Evolutionary conservation across 768 basidiomycete species (phyloP), one percentile per base, ranked within the genome.

Genomic region (Russula brevipes): DNA sequence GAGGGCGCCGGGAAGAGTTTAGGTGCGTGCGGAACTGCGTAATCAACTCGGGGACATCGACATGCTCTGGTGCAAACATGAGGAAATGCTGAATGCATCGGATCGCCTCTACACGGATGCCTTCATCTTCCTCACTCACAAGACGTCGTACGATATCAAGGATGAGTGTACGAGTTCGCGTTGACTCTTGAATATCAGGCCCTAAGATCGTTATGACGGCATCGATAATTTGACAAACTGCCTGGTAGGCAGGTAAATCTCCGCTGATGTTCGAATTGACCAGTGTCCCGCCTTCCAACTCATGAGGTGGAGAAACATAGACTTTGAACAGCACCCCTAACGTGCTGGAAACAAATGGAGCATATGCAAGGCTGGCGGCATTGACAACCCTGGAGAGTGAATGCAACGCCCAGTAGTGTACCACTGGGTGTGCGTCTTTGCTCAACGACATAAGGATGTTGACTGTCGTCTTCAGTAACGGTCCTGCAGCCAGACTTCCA

Each of bases 81-180:
- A 98, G 81, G 78, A 97, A 88, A 72, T 98, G 96, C 69, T 98
- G 96, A 11, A 94, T 87, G 73, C 94, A 96, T 74, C 89, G 91
- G 74, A 98, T 95, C 2, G 94, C 94, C 73, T 98, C 94, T 2
- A 98, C 91, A 42, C 87, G 81, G 59, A 94, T 87, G 1, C 87
- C 86, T 70, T 96, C 93, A 67, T 97, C 93, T 3, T 86, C 83
- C 70, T 98, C 95, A 45, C 83, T 75, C 3, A 86, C 85, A 70
- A 98, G 92, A 68, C 94, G 89, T 62, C 87, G 82, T 5, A 98
- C 88, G 17, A 98, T 81, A 69, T 89, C 86, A 44, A 96, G 82
- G 11, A 96, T 83, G 35, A 97, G 78, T 1, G 85, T 83, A n/a
- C 93, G 78, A 2, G 92, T 89, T 14, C 85, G 79, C 24, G 83